A percentile compares a stretch with the other conserved stretches of the same genome.
Evolutionary conservation across 164 flowering plant genomes (phyloP).

Genomic region (Berberis thunbergii): DNA sequence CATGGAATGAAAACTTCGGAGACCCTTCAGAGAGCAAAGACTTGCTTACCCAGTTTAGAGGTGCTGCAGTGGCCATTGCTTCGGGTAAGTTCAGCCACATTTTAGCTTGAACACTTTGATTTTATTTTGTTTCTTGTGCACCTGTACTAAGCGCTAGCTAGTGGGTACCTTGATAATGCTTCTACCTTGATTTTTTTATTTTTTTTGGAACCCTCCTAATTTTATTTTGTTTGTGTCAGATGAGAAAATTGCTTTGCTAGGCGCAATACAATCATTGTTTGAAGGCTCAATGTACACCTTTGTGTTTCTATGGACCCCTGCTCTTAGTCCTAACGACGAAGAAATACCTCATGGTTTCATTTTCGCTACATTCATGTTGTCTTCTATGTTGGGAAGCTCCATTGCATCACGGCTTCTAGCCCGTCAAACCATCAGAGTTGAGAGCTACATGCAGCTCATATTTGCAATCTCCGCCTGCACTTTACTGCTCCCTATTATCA

Average conservation of each 20-base stretch:
- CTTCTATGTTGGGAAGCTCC: conserved; percentile 97
- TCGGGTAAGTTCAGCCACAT: conserved; percentile 45
- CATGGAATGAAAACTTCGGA: conserved; percentile 93
- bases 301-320: conserved; percentile 99
- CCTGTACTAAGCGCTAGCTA: background rate
- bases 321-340: conserved; percentile 87
- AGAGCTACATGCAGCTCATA: conserved; percentile 95
- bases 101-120: background rate
- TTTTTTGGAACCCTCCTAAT: background rate
- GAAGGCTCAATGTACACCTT: conserved; percentile 99
- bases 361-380: conserved; percentile 95
- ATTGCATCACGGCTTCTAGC: conserved; percentile 81
- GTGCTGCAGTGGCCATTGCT: conserved; percentile 90
- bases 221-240: conserved; percentile 34
- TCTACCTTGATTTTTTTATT: background rate
- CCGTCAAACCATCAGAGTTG: conserved; percentile 56
- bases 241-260: conserved; percentile 89
- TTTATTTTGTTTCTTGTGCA: too few relatives aligned
- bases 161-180: background rate
- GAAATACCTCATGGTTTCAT: conserved; percentile 97
- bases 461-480: conserved; percentile 61
- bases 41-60: conserved; percentile 80
- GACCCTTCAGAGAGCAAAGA: conserved; percentile 92
- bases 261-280: conserved; percentile 93
- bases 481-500: conserved; percentile 64